These are phyloP conservation scores for Paramecium sexaurelia DNA, from an alignment of 73 alveolate species.

Conservation along the genomic window DNA sequence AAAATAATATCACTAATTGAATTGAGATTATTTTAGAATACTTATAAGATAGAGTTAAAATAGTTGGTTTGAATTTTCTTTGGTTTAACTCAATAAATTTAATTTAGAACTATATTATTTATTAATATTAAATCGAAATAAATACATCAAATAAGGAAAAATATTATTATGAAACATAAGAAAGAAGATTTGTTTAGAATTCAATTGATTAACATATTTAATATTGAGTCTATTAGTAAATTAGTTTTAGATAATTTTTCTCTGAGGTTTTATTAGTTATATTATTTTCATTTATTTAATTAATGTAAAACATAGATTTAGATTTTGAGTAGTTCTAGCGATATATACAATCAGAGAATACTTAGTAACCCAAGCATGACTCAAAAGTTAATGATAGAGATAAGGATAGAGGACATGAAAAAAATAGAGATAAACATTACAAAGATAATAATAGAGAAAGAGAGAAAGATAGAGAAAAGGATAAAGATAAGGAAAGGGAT, in stretches of 20 bases:
- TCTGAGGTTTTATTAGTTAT: background rate
- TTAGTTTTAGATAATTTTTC: background rate
- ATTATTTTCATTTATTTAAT: constrained; percentile 3
- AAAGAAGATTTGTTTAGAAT: too few species aligned
- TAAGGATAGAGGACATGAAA: background rate
- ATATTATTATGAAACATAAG: too few species aligned
- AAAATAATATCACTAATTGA: too few species aligned
- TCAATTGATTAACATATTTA: too few species aligned
- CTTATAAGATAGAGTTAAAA: too few species aligned
- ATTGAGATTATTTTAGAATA: too few species aligned
- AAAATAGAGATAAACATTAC: background rate
- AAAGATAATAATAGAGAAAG: background rate
- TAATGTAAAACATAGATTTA: background rate
- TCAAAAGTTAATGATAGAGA: background rate
- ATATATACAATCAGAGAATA: background rate
- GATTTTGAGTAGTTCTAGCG: constrained; percentile 32
- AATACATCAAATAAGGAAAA: too few species aligned
- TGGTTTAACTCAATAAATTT: too few species aligned
- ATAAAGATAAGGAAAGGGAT: background rate
- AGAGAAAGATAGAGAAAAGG: background rate
- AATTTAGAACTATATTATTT: too few species aligned
- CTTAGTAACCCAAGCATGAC: background rate
- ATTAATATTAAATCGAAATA: too few species aligned
- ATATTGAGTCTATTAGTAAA: background rate
- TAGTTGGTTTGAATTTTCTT: too few species aligned